phyloP scores from a whole-genome alignment of 345 rosid genomes.

The Cardamine resedifolia region DNA sequence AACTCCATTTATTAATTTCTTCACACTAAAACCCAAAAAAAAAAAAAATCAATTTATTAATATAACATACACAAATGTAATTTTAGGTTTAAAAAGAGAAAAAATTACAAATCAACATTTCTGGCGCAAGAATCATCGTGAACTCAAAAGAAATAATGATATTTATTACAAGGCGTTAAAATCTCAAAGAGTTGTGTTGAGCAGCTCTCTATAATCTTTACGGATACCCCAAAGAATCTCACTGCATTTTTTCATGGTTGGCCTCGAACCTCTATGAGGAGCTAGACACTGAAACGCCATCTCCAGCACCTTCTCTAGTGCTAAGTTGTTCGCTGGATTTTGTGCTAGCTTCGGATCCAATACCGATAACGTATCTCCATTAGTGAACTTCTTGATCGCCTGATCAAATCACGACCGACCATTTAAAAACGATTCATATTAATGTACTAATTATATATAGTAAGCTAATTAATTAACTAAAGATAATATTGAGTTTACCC shows the following conservation, averaged over 20 bases:
- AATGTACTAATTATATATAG: too few species aligned
- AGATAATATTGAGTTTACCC: conserved; percentile 47
- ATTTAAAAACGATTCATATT: background rate
- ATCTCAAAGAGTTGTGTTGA: conserved; percentile 36
- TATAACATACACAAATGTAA: background rate
- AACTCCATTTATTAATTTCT: background rate
- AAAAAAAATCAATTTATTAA: background rate
- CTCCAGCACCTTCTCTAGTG: conserved; percentile 71
- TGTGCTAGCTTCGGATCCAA: conserved; percentile 74
- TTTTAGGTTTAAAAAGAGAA: background rate
- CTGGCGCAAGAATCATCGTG: conserved; percentile 7
- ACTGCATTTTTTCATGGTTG: conserved; percentile 78
- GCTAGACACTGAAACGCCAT: conserved; percentile 77
- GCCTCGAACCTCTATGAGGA: conserved; percentile 64
- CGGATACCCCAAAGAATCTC: conserved; percentile 90
- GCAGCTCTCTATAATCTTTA: conserved; percentile 67
- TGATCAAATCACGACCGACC: conserved; percentile 39
- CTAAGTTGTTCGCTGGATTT: conserved; percentile 48
- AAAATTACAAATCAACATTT: background rate
- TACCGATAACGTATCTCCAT: conserved; percentile 55
- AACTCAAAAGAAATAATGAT: background rate
- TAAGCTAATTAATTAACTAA: background rate
- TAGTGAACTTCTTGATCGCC: conserved; percentile 73
- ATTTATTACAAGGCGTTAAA: background rate
- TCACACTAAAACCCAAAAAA: too few species aligned